Evolutionary conservation across 2,329 filamentous ascomycete species (phyloP), one percentile per base, ranked within the genome.

Genomic region (Fusarium napiforme): DNA sequence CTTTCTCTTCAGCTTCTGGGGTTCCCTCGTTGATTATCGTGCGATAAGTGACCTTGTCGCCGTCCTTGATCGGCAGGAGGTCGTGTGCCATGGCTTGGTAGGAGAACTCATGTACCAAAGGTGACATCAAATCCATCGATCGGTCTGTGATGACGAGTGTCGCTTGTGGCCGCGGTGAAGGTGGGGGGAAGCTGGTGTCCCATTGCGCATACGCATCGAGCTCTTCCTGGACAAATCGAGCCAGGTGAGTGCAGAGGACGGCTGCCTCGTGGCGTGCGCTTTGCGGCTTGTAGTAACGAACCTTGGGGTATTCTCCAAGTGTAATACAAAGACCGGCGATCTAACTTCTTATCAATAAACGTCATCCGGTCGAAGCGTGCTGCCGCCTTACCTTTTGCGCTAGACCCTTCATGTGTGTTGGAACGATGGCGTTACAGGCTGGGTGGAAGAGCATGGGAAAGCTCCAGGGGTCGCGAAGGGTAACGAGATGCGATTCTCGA

Each of bases 11-110:
- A 34, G 92, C 89, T 46, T 92, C 89, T 0, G 86, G 83, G 7
- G 89, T 87, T 15, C 93, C 93, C 76, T 95, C 90, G 73, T 97
- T 96, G 71, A 96, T 86, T 4, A 89, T 85, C 59, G 95, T 95
- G 74, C 91, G 92, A 80, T 95, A 99, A 0, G 92, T 94, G 15
- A 97, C 89, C 81, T 96, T 97, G 73, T 97, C 95, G 30, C 90
- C 92, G 60, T 98, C 96, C 77, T 93, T 91, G 79, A 99, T 94
- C 1, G 93, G 93, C 36, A 99, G 85, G 14, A 99, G 85, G 80
- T 99, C 96, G 81, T 98, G 94, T 7, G 94, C 96, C 96, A 99
- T 98, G 57, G 96, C 95, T 82, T 99, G 96, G 81, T 98, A 99
- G 18, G 96, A 98, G 80, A 99, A 98, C 79, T 99, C 96, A 83